A percentile compares a stretch with the other conserved stretches of the same genome.
These are phyloP conservation scores for Metarhizium anisopliae DNA, from an alignment of 2,329 filamentous ascomycete genomes.

Conservation along the genomic window DNA sequence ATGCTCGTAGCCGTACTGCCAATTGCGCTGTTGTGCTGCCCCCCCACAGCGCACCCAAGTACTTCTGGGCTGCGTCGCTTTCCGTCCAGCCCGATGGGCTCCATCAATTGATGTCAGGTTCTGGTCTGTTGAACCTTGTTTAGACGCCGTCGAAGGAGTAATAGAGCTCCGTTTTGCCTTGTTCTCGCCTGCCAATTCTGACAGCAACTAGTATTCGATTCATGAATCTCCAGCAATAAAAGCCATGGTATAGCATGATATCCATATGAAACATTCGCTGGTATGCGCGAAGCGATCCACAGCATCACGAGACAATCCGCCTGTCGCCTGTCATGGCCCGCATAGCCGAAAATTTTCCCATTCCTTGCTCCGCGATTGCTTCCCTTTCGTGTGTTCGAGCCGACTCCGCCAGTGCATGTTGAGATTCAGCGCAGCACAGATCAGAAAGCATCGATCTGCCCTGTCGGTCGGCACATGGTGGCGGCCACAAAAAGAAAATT, in stretches of 20 bases:
- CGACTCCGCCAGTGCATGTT: too few species aligned
- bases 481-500: background rate
- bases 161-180: background rate
- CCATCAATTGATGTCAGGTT: background rate
- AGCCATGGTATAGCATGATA: background rate
- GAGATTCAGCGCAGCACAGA: background rate
- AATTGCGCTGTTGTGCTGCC: too few species aligned
- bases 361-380: background rate
- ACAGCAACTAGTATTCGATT: background rate
- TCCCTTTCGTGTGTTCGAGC: too few species aligned
- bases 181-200: background rate
- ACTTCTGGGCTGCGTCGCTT: too few species aligned
- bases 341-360: background rate
- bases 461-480: too few species aligned
- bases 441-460: background rate
- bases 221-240: background rate
- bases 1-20: too few species aligned
- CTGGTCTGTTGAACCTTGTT: background rate
- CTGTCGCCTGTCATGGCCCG: background rate
- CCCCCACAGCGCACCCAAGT: too few species aligned
- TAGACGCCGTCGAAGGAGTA: background rate
- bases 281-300: background rate
- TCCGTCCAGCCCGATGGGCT: too few species aligned
- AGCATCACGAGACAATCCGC: background rate
- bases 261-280: background rate